Base-by-base conservation (phyloP, 2,329 filamentous ascomycete genomes). In the Colletotrichum limetticola region DNA sequence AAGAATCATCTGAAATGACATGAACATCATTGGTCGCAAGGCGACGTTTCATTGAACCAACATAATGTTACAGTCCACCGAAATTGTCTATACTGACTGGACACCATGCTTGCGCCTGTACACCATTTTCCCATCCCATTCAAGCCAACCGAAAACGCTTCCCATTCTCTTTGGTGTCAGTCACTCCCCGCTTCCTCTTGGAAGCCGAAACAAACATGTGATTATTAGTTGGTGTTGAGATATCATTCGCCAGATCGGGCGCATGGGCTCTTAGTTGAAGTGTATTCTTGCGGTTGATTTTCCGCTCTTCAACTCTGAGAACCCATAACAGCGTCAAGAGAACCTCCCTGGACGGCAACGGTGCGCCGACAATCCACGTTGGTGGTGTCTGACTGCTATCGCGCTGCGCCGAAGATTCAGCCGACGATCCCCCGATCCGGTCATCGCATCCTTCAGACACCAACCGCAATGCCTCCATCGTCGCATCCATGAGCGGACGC, bases 401-500 rank as follows among this genome's bases (percentile, higher is more conserved):
- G 82, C 82, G 82, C 83, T 81, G 80, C 75, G 74, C 81, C 77
- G 78, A 65, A 74, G 78, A 75, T 78, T 79, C 82, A 78, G 75
- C 74, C 77, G 73, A 71, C 77, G 76, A 77, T 77, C 78, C 81
- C 77, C 79, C 84, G 83, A 85, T 85, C 82, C 80, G 84, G 78
- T 84, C 82, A 77, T 87, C 84, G 78, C 81, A 78, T 85, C 86
- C 83, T 83, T 91, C 85, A 91, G 89, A 90, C 82, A 88, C 89
- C 87, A 89, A 92, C 91, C 91, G 91, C 91, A 93, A 90, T 86
- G 88, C 89, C 88, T 82, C 89, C 89, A 91, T 88, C 90, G 91
- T 93, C 91, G 91, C 91, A 92, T 92, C 90, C 90, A 84, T 85
- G 79, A 92, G 86, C 80, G 91, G 91, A 92, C 91, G 91, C 91